Conservation (phyloP, 805 yeast species). For the Metahyphopichia silvanorum region DNA sequence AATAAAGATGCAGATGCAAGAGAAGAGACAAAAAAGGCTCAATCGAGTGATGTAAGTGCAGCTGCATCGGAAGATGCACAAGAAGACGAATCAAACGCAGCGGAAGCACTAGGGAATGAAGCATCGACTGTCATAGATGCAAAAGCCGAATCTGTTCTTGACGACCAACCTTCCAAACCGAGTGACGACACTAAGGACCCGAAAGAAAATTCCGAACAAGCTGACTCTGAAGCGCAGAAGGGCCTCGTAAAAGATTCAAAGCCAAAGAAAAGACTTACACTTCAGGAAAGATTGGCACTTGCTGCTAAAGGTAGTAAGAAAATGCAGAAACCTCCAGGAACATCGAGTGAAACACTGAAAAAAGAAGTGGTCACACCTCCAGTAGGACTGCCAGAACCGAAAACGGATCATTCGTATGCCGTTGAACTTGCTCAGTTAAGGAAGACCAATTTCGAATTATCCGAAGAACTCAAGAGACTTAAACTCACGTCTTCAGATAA, state of each 20-base stretch:
- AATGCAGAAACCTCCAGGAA: slow-evolving; percentile 6
- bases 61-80: too few relatives aligned
- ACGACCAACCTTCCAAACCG: background rate
- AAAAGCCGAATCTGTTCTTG: background rate
- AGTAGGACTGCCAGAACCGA: background rate
- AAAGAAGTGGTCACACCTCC: slow-evolving; percentile 3
- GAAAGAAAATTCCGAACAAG: background rate
- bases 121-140: too few relatives aligned
- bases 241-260: background rate
- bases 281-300: slow-evolving; percentile 80
- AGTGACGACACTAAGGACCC: background rate
- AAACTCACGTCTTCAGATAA: slow-evolving; percentile 3
- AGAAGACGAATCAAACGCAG: too few relatives aligned
- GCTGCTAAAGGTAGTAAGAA: slow-evolving; percentile 60
- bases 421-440: slow-evolving; percentile 1
- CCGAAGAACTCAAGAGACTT: slow-evolving; percentile 4
- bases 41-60: background rate
- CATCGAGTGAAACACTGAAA: slow-evolving; percentile 2
- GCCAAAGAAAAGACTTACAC: slow-evolving; percentile 60
- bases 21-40: too few relatives aligned
- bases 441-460: background rate
- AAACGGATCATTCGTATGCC: background rate
- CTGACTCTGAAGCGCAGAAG: background rate
- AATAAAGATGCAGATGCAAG: too few relatives aligned
- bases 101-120: too few relatives aligned